Base-by-base conservation (phyloP, 2,329 filamentous ascomycete species). In the Thelonectria rubi region DNA sequence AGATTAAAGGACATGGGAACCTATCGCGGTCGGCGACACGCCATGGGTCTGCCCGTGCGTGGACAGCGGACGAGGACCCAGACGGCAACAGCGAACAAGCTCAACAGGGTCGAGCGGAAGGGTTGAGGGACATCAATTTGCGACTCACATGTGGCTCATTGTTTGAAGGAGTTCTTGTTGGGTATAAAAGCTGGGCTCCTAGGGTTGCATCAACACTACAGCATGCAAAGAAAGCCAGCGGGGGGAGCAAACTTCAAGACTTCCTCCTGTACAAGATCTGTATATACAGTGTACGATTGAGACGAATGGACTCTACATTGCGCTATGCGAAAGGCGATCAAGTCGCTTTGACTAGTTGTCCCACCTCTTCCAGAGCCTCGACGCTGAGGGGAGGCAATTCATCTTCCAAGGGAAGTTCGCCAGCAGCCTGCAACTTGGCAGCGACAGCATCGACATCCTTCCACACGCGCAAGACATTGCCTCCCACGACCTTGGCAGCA, bases 1-100 rank as follows among this genome's bases (percentile, higher is more conserved):
- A 84, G 94, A 62, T 73, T 99, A 77, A 92, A 91, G 75, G 94
- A 97, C 72, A 97, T 97, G 82, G 94, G 94, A 51, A 89, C 90
- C 4, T 97, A 97, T 75, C 84, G 95, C 55, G 95, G 95, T 67
- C 89, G 91, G 76, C 84, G 95, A 68, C 95, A 99, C 82, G 94
- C 94, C 59, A 94, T 98, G 90, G 88, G 90, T 63, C 79, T 98
- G 80, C 95, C 95, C 4, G 94, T 95, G 55, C 86, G 95, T 69
- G 95, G 95, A 69, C 95, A 99, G 80, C 87, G 85, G 71, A 98
- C 95, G 62, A 89, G 92, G 75, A 92, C 82, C 75, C 94, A 91
- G 77, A 89, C 84, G 66, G 74, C 79, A 65, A 88, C 82, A 24
- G 82, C 87, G 48, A 85, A 81, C 76, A 89, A 84, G 74, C 78